Percentiles rank a stretch among this genome's conserved stretches.
These are phyloP conservation scores for Exophiala mesophila DNA, from an alignment of 2,329 filamentous ascomycete genomes.

Conservation along the genomic window DNA sequence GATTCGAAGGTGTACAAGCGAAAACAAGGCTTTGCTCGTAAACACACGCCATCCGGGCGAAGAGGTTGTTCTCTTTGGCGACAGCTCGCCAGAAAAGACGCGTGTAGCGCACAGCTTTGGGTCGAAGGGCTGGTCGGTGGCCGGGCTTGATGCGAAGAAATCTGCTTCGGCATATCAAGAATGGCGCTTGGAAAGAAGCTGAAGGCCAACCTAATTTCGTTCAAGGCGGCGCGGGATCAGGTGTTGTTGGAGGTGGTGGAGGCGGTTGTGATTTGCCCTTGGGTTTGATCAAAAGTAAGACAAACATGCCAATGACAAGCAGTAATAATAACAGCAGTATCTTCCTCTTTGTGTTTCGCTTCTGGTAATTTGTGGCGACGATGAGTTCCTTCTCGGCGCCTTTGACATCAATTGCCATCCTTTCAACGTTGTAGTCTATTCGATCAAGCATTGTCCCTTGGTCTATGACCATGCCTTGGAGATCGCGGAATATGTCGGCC, in stretches of 20 bases:
- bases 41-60: no score
- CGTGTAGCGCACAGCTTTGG: no score
- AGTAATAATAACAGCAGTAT: constrained; percentile 84
- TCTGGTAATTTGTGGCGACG: constrained; percentile 76
- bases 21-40: no score
- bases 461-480: constrained; percentile 93
- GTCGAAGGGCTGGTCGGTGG: no score
- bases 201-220: no score
- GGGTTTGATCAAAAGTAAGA: constrained; percentile 75
- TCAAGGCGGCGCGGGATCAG: constrained; percentile 12
- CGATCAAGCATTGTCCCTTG: constrained; percentile 87
- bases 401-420: constrained; percentile 90
- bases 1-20: no score
- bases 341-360: constrained; percentile 81
- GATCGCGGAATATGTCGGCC: constrained; percentile 91
- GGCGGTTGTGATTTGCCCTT: constrained; percentile 39
- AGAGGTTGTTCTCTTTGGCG: no score
- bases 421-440: constrained; percentile 97
- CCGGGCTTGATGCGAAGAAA: no score
- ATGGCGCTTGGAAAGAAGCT: no score
- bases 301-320: constrained; percentile 80
- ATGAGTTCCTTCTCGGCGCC: constrained; percentile 85
- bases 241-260: constrained; percentile 14
- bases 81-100: no score
- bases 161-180: no score